A percentile compares a stretch with the other conserved stretches of the same genome.
Conservation (phyloP, 148 eudicot species). For the Vaccinium corymbosum region DNA sequence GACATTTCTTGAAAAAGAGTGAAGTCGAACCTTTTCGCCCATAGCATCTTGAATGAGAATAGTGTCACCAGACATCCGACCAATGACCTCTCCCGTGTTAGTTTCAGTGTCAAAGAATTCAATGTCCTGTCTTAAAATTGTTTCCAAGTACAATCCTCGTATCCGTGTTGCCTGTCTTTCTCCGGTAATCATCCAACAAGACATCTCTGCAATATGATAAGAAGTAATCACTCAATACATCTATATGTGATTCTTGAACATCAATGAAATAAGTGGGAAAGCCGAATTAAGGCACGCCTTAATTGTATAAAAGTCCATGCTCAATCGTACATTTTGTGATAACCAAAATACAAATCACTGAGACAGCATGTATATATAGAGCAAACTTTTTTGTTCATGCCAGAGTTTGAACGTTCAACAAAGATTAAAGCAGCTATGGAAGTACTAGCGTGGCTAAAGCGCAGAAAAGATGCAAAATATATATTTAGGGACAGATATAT, state of each 20-base stretch:
- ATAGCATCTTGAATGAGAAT: slow-evolving; percentile 88
- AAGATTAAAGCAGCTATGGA: not conserved
- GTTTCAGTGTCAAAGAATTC: slow-evolving; percentile 87
- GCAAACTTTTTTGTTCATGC: not conserved
- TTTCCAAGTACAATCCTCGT: slow-evolving; percentile 63
- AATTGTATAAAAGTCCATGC: not conserved
- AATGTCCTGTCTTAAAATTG: slow-evolving; percentile 74
- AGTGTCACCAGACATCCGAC: slow-evolving; percentile 85
- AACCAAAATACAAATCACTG: not conserved
- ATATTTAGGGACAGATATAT: not conserved
- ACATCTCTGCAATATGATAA: slow-evolving; percentile 47
- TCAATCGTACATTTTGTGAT: not conserved
- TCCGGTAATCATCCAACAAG: slow-evolving; percentile 86
- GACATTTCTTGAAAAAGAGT: not conserved
- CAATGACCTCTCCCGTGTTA: slow-evolving; percentile 74
- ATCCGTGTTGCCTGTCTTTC: slow-evolving; percentile 79
- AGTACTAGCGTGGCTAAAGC: not conserved
- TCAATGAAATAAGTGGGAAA: not conserved
- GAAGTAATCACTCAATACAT: not conserved
- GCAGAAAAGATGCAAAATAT: not conserved
- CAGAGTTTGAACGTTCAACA: not conserved
- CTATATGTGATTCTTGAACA: too few species aligned
- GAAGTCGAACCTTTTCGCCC: slow-evolving; percentile 69
- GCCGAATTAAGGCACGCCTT: not conserved
- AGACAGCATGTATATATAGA: not conserved